Base-by-base conservation (phyloP, 257 asterid genomes). In the Nicotiana benthamiana region DNA sequence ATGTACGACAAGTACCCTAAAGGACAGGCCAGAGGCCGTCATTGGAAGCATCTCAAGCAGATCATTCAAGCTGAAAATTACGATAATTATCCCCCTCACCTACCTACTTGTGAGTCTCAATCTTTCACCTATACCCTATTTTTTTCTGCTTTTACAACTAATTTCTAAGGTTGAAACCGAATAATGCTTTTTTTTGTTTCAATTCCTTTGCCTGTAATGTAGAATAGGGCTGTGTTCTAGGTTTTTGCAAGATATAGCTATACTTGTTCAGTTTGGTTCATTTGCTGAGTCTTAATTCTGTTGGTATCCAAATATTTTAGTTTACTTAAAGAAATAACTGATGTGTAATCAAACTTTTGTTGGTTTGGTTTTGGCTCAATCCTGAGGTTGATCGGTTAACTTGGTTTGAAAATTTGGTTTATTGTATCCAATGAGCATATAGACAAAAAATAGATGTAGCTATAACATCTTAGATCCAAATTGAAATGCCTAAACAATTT, bases 21-120 rank as follows among this genome's bases (percentile, higher is more conserved):
- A 86, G 98, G 99, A 15, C 99, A 93, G 82, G 87, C 98, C 32
- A 84, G 97, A 83, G 89, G 90, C 40, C 85, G 98, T 80, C 87
- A 85, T 36, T 93, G 99, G 99, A 95, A 95, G 57, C 99, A 95
- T 83, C 97, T 95, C 84, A 95, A 92, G 87, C 99, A 95, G 90
- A 85, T 95, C 48, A 84, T 95, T 81, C 97, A 85, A 75, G 97
- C 98, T 24, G 98, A 95, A 85, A 95, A 91, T 82, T 93, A 93
- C 89, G 97, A 91, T 36, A 90, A 89, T 26, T 91, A 83, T 74
- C 88, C 92, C 40, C 96, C 97, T 0, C 34, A 89, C 27, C 86
- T 87, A 81, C 96, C 98, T 15, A 93, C 89, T 80, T 95, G 99
- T 95, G 83, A 87, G 99, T 80, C 32, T 11, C 36, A 3, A 43